A percentile compares a stretch with the other conserved stretches of the same genome.
These are phyloP conservation scores for Paraphoma chrysanthemicola DNA, from an alignment of 2,329 filamentous ascomycete species.

Conservation along the genomic window DNA sequence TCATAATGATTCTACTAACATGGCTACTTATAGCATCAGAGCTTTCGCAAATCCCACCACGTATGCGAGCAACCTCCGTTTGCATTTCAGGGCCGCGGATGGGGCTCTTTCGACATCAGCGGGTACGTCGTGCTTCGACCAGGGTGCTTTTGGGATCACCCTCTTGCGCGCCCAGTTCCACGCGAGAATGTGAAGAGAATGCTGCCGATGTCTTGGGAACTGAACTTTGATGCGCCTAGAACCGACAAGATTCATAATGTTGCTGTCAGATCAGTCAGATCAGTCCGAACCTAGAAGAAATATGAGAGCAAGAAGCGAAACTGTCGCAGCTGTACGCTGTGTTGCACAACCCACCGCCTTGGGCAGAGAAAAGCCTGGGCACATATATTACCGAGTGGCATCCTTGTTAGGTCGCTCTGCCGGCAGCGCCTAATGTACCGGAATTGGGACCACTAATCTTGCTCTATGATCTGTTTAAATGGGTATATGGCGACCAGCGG, in stretches of 20 bases:
- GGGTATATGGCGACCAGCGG: too few relatives aligned
- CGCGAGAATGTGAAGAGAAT: background rate
- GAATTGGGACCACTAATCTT: too few relatives aligned
- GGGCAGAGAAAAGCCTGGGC: too few relatives aligned
- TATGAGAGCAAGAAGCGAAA: background rate
- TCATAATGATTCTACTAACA: background rate
- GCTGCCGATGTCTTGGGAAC: background rate
- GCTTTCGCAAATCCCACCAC: background rate
- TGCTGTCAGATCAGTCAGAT: background rate
- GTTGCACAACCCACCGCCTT: too few relatives aligned
- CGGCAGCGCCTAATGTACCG: too few relatives aligned
- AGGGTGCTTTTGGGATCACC: slow-evolving; percentile 1
- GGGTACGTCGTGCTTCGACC: background rate
- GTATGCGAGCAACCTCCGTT: background rate
- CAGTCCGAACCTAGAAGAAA: background rate
- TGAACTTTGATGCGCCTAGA: background rate
- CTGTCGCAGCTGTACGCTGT: too few relatives aligned
- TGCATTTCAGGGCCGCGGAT: background rate
- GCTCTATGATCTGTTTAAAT: too few relatives aligned
- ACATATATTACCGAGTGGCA: too few relatives aligned
- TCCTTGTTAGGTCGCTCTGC: too few relatives aligned
- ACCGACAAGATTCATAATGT: background rate
- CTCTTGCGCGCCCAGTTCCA: background rate
- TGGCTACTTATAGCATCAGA: background rate
- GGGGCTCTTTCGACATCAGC: slow-evolving; percentile 1